Evolutionary conservation across 208 protist species (phyloP).

Genomic region (Trypanosoma conorhini): DNA sequence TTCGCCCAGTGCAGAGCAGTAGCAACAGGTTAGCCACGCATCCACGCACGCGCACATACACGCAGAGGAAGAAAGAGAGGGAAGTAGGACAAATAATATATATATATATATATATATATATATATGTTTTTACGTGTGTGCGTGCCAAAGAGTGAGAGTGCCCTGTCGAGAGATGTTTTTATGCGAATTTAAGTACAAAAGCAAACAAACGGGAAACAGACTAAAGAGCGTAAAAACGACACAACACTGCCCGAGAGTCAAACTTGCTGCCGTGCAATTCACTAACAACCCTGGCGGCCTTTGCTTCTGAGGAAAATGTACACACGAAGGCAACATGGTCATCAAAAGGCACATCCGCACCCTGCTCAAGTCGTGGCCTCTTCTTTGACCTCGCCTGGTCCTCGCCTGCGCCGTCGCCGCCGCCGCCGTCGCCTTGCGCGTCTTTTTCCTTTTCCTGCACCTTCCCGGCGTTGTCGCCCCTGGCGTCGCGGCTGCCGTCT

Average conservation of each 20-base stretch:
- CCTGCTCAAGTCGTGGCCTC: conserved; percentile 9
- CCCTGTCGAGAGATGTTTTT: neutral
- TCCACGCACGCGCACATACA: neutral
- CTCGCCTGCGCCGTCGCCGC: neutral
- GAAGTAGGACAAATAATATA: neutral
- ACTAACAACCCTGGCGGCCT: conserved; percentile 56
- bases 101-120: neutral
- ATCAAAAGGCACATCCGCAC: conserved; percentile 35
- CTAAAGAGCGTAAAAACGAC: conserved; percentile 44
- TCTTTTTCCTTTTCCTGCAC: neutral
- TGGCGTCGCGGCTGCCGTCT: neutral
- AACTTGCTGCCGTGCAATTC: conserved; percentile 60
- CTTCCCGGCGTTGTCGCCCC: neutral
- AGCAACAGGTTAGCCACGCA: neutral
- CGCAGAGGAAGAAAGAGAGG: neutral
- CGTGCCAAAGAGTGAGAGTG: neutral
- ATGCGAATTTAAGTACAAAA: too few relatives aligned
- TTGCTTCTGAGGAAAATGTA: conserved; percentile 43
- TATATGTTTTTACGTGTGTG: conserved; percentile 8
- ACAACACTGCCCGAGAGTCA: conserved; percentile 58
- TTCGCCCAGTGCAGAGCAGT: neutral
- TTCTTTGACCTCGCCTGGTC: conserved; percentile 3
- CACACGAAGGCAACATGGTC: conserved; percentile 65
- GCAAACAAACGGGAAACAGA: neutral
- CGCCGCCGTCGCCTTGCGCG: neutral